Evolutionary conservation across 2,329 filamentous ascomycete genomes (phyloP).

Genomic region (Apiospora arundinis): DNA sequence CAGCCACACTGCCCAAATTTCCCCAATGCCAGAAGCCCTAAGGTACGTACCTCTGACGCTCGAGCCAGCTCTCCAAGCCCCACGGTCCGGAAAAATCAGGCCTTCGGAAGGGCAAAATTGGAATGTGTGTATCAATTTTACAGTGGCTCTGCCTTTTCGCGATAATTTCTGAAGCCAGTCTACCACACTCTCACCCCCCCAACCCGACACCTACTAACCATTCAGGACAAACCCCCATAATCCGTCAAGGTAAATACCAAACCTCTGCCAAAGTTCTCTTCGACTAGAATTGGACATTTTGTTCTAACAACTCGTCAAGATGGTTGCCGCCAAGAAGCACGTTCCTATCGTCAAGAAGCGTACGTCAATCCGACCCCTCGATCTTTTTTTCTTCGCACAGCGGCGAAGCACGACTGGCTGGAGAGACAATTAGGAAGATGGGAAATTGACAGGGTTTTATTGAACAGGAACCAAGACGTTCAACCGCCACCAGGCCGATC

Average conservation of each 20-base stretch:
- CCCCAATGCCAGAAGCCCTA: constrained; percentile 7
- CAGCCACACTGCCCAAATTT: background rate
- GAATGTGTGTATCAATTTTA: constrained; percentile 19
- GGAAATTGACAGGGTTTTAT: constrained; percentile 45
- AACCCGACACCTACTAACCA: constrained; percentile 21
- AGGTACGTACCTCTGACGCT: constrained; percentile 6
- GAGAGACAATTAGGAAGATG: constrained; percentile 20
- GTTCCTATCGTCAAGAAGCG: constrained; percentile 99
- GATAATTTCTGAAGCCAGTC: constrained; percentile 20
- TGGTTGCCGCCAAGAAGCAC: constrained; percentile 99
- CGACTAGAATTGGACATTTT: constrained; percentile 28
- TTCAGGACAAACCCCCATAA: constrained; percentile 20
- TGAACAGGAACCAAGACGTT: constrained; percentile 87
- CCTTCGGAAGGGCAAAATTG: constrained; percentile 14
- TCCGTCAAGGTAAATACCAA: constrained; percentile 25
- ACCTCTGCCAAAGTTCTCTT: constrained; percentile 18
- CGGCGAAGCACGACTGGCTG: background rate
- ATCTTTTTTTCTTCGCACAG: constrained; percentile 22
- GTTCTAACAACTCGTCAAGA: constrained; percentile 58
- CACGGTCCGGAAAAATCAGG: constrained; percentile 18
- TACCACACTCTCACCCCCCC: constrained; percentile 19
- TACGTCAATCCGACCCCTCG: constrained; percentile 62
- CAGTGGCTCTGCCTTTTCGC: constrained; percentile 20
- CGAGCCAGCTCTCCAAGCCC: background rate
- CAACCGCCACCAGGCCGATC: constrained; percentile 96